Evolutionary conservation across 2,329 filamentous ascomycete genomes (phyloP), one percentile per base, ranked within the genome.

Genomic region (Sarocladium oryzae): DNA sequence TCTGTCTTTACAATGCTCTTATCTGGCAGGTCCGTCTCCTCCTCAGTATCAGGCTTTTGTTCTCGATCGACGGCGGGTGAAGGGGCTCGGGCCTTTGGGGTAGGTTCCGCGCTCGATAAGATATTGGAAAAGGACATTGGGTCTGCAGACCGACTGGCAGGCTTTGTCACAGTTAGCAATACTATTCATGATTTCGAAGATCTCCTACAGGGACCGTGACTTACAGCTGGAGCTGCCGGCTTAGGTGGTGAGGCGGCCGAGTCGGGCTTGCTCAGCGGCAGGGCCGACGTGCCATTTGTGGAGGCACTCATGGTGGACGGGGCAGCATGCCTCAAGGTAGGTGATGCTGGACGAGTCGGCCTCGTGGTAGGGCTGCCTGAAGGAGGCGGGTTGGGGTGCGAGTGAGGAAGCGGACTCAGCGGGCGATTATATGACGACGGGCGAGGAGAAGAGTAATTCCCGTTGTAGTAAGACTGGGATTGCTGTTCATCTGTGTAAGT

Each of bases 81-180:
- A 38, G 71, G 73, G 11, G 70, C 64, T 57, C 72, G 77, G 7
- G 78, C 75, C 54, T 76, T 76, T 2, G 76, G 72, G 35, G 81
- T 76, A 50, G 86, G 83, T 52, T 89, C 85, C 51, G 87, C 78
- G 58, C 82, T 90, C 3, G 89, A 92, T 38, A 97, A 84, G 54
- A 97, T 95, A 65, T 91, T 96, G 57, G 89, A 93, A 63, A 97
- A 93, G 4, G 91, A 93, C 91, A 96, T 96, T 50, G 91, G 87
- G 65, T 95, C 88, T 53, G 86, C 85, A 36, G 85, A 77, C 65
- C 90, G 84, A 58, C 81, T 83, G 1, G 86, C 81, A 48, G 86
- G 86, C 80, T 90, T 66, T 24, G 18, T 15, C 24, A 21, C 11
- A n/a, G 24, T 36, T 33, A 49, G 40, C 35, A 35, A 51, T 37